Conservation (phyloP, 1,139 yeast genomes). For the Protomyces macrosporus region DNA sequence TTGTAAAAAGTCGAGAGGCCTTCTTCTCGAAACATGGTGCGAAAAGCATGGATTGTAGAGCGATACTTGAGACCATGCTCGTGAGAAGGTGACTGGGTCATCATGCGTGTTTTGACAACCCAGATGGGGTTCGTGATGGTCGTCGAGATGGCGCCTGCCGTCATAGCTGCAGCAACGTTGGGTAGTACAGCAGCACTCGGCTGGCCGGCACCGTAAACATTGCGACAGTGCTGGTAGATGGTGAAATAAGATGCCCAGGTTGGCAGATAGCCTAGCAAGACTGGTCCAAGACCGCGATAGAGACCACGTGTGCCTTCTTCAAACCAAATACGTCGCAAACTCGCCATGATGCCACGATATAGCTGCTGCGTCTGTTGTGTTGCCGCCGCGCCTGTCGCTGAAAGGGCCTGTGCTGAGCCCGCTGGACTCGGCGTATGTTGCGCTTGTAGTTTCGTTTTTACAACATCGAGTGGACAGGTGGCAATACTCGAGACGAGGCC, state of each 20-base stretch:
- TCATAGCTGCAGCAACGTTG: constrained; percentile 74
- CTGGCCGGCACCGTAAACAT: constrained; percentile 30
- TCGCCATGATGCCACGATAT: constrained; percentile 53
- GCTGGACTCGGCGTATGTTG: constrained; percentile 42
- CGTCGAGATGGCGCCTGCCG: constrained; percentile 85
- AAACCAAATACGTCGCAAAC: constrained; percentile 45
- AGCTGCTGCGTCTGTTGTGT: constrained; percentile 34
- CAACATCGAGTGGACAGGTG: constrained; percentile 92
- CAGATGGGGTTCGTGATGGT: constrained; percentile 91
- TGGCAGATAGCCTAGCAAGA: constrained; percentile 87
- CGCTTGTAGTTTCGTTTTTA: constrained; percentile 90
- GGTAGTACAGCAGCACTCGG: constrained; percentile 31
- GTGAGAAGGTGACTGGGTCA: constrained; percentile 50
- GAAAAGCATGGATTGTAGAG: constrained; percentile 80
- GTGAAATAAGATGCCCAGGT: constrained; percentile 96
- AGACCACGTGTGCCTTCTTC: constrained; percentile 74
- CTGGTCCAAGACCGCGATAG: constrained; percentile 86
- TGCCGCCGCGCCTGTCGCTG: not conserved
- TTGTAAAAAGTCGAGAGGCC: constrained; percentile 82
- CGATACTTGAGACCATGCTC: constrained; percentile 47
- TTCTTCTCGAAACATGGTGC: constrained; percentile 69
- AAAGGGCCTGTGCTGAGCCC: not conserved
- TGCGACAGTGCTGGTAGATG: constrained; percentile 75
- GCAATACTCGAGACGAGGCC: constrained; percentile 85
- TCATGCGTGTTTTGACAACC: constrained; percentile 91